Base-by-base conservation (phyloP, 1,139 yeast genomes). In the Geotrichum candidum region DNA sequence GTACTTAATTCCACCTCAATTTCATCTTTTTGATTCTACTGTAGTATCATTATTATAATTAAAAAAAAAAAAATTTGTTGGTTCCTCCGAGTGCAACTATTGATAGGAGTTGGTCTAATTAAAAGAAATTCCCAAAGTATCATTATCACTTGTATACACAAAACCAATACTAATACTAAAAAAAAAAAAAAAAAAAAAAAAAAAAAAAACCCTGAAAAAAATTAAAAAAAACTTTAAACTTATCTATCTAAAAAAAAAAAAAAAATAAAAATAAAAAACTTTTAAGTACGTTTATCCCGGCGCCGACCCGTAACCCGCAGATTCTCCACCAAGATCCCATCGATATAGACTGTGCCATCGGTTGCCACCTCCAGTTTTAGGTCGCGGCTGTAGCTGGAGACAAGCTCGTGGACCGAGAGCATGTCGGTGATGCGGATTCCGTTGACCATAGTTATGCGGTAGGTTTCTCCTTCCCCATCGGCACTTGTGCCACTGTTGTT, bases 361-460 rank as follows among this genome's bases (percentile, higher is more conserved):
- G 51, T 51, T 2, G 13, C 22, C 18, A 52, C 51, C 6, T 57
- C 60, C 5, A 60, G 5, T 2, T 57, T 29, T 1, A 54, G 51
- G 31, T 52, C 57, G 18, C 35, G 41, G 27, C 33, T 50, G 23
- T 51, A 18, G 13, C 45, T 23, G 13, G 38, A 23, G 33, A 11
- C 10, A 18, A 54, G 23, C 25, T 60, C 62, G 27, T 38, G 59
- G 9, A 60, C 59, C 56, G 55, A 56, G 23, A 60, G 33, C 27
- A 31, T 53, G 15, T 51, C 57, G 4, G 27, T 15, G n/a, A 60
- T 48, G 13, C 35, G 25, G 35, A 60, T 57, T 3, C 62, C 62
- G 41, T 60, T 57, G 18, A 60, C 33, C 62, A 57, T 60, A 3
- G 60, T 56, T 13, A 60, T 53, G 11, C n/a, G 31, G 22, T 50